Evolutionary conservation across 2,329 filamentous ascomycete species (phyloP).

Genomic region (Alternaria gansuensis): DNA sequence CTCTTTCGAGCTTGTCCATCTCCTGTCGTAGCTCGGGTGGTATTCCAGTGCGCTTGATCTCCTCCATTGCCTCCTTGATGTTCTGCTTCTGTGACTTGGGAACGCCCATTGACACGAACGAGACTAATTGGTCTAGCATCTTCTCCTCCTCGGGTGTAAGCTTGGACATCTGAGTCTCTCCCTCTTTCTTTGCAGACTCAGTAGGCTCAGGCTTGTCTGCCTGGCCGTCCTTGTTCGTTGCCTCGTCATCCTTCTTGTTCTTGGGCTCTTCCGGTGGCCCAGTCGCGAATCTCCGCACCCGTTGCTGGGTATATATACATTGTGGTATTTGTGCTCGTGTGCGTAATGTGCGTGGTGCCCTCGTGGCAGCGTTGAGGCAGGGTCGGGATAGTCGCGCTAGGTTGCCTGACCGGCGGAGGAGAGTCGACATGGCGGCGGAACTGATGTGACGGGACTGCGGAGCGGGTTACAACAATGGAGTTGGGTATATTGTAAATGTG

Average conservation of each 20-base stretch:
- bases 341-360: constrained; percentile 53
- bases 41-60: constrained; percentile 73
- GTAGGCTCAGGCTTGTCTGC: constrained; percentile 44
- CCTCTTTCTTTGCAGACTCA: constrained; percentile 52
- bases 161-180: constrained; percentile 55
- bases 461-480: constrained; percentile 14
- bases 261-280: constrained; percentile 46
- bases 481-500: constrained; percentile 10
- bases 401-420: constrained; percentile 72
- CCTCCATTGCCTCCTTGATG: constrained; percentile 67
- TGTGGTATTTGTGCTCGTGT: constrained; percentile 54
- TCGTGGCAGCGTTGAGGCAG: constrained; percentile 62
- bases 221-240: constrained; percentile 44
- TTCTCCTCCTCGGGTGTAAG: constrained; percentile 66
- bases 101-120: constrained; percentile 65
- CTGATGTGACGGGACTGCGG: constrained; percentile 31
- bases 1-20: constrained; percentile 64
- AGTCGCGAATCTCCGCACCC: constrained; percentile 56
- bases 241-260: constrained; percentile 41
- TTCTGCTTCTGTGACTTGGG: constrained; percentile 69
- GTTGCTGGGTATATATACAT: constrained; percentile 56
- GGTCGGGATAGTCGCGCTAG: constrained; percentile 69
- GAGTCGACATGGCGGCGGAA: constrained; percentile 68
- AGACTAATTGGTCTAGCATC: constrained; percentile 66
- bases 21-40: constrained; percentile 73